phyloP scores from a whole-genome alignment of 805 yeast genomes.

The Yarrowia porcina region DNA sequence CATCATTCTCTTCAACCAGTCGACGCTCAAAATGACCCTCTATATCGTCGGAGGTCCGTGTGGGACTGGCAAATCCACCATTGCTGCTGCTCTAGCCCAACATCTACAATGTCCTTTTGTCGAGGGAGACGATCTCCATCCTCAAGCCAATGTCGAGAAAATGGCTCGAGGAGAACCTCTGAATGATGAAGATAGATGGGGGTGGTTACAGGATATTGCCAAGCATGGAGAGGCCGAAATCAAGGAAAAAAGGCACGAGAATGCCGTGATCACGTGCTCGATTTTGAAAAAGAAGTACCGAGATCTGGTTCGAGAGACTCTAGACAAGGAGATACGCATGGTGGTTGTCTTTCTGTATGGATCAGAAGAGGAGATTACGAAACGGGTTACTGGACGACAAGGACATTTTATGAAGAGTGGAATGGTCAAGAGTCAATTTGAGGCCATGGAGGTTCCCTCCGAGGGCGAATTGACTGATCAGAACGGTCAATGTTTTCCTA shows the following conservation, averaged over 20 bases:
- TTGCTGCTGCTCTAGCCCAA: constrained; percentile 53
- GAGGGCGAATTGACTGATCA: not conserved
- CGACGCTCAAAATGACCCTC: not conserved
- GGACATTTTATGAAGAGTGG: constrained; percentile 84
- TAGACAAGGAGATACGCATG: constrained; percentile 33
- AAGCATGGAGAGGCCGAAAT: constrained; percentile 38
- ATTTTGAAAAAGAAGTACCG: constrained; percentile 75
- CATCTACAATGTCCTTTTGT: constrained; percentile 53
- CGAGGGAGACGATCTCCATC: constrained; percentile 86
- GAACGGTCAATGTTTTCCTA: not conserved
- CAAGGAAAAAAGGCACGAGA: constrained; percentile 34
- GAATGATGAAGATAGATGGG: constrained; percentile 89
- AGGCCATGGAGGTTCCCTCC: constrained; percentile 67
- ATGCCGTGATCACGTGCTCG: constrained; percentile 71
- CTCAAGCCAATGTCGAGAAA: constrained; percentile 66
- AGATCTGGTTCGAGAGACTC: constrained; percentile 50
- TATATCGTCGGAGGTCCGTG: constrained; percentile 88
- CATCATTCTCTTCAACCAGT: not conserved
- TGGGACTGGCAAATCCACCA: constrained; percentile 90
- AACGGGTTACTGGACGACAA: constrained; percentile 60
- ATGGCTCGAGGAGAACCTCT: constrained; percentile 81
- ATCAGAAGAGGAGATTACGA: constrained; percentile 54
- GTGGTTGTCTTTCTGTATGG: constrained; percentile 58
- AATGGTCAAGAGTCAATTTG: constrained; percentile 79
- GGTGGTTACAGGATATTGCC: constrained; percentile 65